These are phyloP conservation scores for Poterioochromonas sp. DNA, from an alignment of 352 stramenopile genomes.

Conservation along the genomic window DNA sequence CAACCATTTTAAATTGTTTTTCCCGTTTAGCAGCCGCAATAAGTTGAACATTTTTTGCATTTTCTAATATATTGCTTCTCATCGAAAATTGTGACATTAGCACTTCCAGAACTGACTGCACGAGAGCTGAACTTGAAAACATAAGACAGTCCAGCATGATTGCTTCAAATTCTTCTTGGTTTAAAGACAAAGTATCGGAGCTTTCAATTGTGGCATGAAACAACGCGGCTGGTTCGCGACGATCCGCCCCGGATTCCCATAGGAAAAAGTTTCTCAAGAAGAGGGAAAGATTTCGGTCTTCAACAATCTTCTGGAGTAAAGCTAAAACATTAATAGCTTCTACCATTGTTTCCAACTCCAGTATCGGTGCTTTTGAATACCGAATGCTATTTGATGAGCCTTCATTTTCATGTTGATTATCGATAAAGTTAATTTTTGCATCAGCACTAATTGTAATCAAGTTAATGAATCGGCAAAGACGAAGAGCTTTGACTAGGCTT, in stretches of 20 bases:
- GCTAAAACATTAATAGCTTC: slow-evolving; percentile 40
- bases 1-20: slow-evolving; percentile 30
- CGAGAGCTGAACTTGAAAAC: slow-evolving; percentile 40
- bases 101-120: slow-evolving; percentile 40
- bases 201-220: slow-evolving; percentile 21
- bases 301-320: slow-evolving; percentile 37
- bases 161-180: slow-evolving; percentile 37
- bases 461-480: slow-evolving; percentile 29
- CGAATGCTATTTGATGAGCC: slow-evolving; percentile 22
- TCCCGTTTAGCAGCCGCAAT: slow-evolving; percentile 37
- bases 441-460: background rate
- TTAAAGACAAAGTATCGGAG: slow-evolving; percentile 30
- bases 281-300: slow-evolving; percentile 35
- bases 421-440: background rate
- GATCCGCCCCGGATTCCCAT: slow-evolving; percentile 9
- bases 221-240: slow-evolving; percentile 20
- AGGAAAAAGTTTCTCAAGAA: slow-evolving; percentile 18
- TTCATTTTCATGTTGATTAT: background rate
- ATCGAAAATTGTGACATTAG: slow-evolving; percentile 41
- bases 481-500: slow-evolving; percentile 32
- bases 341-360: slow-evolving; percentile 43
- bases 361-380: slow-evolving; percentile 35
- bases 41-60: slow-evolving; percentile 39
- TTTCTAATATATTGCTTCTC: slow-evolving; percentile 33
- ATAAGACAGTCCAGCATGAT: slow-evolving; percentile 42